Conservation (phyloP, 2,329 filamentous ascomycete genomes). For the Xylariaceae sp. region DNA sequence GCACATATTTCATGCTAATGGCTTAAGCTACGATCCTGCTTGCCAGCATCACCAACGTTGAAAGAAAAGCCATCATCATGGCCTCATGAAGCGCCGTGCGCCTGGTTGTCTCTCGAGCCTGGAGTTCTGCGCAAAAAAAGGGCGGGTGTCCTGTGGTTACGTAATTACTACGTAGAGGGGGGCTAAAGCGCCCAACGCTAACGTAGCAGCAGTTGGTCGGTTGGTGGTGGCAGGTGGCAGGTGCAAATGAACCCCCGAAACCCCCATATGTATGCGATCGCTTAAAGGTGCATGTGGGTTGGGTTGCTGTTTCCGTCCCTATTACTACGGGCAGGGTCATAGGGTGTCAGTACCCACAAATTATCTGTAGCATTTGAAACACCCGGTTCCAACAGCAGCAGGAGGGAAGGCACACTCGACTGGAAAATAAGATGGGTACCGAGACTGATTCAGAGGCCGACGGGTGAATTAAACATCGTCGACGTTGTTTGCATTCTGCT, state of each 20-base stretch:
- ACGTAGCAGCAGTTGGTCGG: too few relatives aligned
- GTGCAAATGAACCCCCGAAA: not conserved
- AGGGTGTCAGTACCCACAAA: not conserved
- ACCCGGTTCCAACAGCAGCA: not conserved
- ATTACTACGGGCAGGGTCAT: too few relatives aligned
- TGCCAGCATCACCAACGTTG: not conserved
- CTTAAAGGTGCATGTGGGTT: not conserved
- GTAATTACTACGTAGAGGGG: not conserved
- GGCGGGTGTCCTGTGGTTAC: too few relatives aligned
- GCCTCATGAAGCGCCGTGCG: too few relatives aligned
- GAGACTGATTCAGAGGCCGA: too few relatives aligned
- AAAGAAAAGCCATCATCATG: not conserved
- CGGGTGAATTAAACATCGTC: too few relatives aligned
- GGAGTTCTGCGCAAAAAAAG: not conserved
- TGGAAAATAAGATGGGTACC: too few relatives aligned
- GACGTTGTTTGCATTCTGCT: not conserved
- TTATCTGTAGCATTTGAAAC: not conserved
- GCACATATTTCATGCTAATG: not conserved
- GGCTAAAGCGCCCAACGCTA: not conserved
- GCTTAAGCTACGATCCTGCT: not conserved
- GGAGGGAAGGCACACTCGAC: not conserved
- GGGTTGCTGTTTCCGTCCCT: not conserved
- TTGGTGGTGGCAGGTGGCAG: not conserved
- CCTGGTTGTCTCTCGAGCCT: too few relatives aligned
- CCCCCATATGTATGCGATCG: not conserved